phyloP scores from a whole-genome alignment of 129 eudicot genomes.

The Chrysanthemum makinoi region DNA sequence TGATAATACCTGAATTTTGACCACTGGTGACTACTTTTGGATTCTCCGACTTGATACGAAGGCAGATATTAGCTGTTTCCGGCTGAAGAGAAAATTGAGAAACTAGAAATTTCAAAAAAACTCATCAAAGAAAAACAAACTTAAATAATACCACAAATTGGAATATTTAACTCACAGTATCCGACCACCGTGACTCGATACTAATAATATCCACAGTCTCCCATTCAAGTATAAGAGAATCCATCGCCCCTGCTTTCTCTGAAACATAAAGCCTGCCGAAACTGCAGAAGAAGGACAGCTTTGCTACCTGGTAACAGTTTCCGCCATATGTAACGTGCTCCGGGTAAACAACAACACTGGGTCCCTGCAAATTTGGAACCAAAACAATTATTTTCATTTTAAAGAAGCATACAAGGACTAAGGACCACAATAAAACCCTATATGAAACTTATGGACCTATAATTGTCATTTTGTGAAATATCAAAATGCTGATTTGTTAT shows the following conservation, averaged over 20 bases:
- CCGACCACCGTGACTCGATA: constrained; percentile 48
- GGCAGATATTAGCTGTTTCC: constrained; percentile 34
- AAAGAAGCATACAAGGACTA: neutral
- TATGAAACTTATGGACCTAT: neutral
- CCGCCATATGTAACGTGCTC: constrained; percentile 27
- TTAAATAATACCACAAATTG: constrained; percentile 4
- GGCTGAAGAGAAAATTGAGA: constrained; percentile 25
- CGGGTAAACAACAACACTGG: constrained; percentile 46
- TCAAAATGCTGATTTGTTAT: neutral
- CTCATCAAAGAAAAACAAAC: neutral
- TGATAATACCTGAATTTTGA: constrained; percentile 46
- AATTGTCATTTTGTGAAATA: neutral
- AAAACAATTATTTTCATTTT: constrained; percentile 16
- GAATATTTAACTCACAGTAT: constrained; percentile 39
- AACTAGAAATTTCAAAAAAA: constrained; percentile 4
- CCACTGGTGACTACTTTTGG: constrained; percentile 14
- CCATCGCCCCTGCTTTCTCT: constrained; percentile 23
- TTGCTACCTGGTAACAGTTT: constrained; percentile 30
- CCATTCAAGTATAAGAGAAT: constrained; percentile 37
- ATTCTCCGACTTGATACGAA: constrained; percentile 41
- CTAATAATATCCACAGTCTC: constrained; percentile 44
- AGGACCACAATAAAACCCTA: neutral
- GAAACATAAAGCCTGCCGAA: constrained; percentile 43
- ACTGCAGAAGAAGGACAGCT: constrained; percentile 39
- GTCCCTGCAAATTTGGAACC: constrained; percentile 39